A percentile compares a stretch with the other conserved stretches of the same genome.
phyloP scores from a whole-genome alignment of 2,329 filamentous ascomycete species.

The Pseudomassariella vexata region DNA sequence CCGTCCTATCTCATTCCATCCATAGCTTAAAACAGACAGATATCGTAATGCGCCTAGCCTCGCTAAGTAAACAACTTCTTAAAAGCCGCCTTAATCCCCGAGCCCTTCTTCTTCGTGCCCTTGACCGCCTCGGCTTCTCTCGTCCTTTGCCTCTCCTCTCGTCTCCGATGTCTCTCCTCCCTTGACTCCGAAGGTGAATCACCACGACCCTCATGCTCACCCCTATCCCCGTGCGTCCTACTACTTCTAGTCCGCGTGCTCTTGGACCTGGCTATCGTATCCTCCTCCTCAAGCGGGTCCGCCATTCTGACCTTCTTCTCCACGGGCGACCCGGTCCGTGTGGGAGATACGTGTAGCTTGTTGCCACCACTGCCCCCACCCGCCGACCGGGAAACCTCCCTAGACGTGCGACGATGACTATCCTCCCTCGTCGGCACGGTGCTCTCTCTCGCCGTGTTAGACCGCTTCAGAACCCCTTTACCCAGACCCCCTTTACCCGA shows the following conservation, averaged over 20 bases:
- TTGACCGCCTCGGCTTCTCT: slow-evolving; percentile 2
- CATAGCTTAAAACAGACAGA: too few species aligned
- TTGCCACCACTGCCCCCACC: not conserved
- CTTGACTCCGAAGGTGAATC: not conserved
- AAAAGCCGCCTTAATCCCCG: slow-evolving; percentile 2
- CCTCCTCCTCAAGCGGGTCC: too few species aligned
- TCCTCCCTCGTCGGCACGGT: too few species aligned
- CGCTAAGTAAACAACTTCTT: slow-evolving; percentile 7
- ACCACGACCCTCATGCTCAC: not conserved
- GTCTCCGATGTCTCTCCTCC: not conserved
- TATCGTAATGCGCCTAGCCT: too few species aligned
- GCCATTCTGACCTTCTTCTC: not conserved
- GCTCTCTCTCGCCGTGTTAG: slow-evolving; percentile 1
- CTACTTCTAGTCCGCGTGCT: not conserved
- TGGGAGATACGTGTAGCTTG: not conserved
- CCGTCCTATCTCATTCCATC: too few species aligned
- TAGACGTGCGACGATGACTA: not conserved
- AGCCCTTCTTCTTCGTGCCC: slow-evolving; percentile 6
- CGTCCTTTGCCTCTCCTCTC: slow-evolving; percentile 3
- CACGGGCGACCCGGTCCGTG: not conserved
- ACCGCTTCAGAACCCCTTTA: slow-evolving; percentile 1
- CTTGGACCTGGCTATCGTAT: not conserved
- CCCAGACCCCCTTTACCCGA: not conserved
- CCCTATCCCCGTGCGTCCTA: not conserved
- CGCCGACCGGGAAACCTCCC: not conserved